Conservation (phyloP, 495 filamentous ascomycete species). For the Cercophora sp. region DNA sequence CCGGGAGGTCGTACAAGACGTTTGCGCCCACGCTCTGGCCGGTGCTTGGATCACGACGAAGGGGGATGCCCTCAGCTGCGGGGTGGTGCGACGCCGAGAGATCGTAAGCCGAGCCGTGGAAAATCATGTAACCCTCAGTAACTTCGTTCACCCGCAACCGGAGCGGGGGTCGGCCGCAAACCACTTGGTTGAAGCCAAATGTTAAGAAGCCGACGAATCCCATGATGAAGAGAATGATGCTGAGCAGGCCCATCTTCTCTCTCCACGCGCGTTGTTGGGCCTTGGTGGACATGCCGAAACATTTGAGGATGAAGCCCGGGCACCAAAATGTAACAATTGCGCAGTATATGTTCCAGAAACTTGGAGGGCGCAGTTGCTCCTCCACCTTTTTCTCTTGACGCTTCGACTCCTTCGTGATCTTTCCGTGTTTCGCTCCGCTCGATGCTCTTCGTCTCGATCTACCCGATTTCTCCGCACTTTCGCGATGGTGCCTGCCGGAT, state of each 20-base stretch:
- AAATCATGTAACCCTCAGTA: conserved; percentile 81
- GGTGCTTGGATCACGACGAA: conserved; percentile 17
- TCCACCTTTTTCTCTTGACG: conserved; percentile 56
- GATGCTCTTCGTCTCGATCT: conserved; percentile 28
- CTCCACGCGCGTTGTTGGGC: conserved; percentile 92
- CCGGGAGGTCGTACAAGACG: conserved; percentile 78
- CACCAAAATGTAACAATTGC: conserved; percentile 91
- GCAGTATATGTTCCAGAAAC: conserved; percentile 94
- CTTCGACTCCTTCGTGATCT: conserved; percentile 59
- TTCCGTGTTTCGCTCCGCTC: conserved; percentile 32
- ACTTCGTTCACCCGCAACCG: conserved; percentile 81
- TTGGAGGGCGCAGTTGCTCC: conserved; percentile 72
- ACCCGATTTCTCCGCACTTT: conserved; percentile 37
- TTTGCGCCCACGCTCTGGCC: conserved; percentile 51
- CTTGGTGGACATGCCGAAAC: conserved; percentile 83
- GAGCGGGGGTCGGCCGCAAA: conserved; percentile 66
- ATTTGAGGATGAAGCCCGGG: conserved; percentile 76
- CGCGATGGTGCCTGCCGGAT: conserved; percentile 17
- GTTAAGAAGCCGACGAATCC: conserved; percentile 92
- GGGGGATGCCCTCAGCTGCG: conserved; percentile 70
- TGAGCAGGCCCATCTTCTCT: conserved; percentile 97
- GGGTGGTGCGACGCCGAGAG: conserved; percentile 70
- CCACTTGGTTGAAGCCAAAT: conserved; percentile 88
- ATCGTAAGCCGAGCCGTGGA: conserved; percentile 87
- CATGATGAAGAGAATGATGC: conserved; percentile 84